Conservation (phyloP, 345 rosid genomes). For the Eucalyptus sp. region DNA sequence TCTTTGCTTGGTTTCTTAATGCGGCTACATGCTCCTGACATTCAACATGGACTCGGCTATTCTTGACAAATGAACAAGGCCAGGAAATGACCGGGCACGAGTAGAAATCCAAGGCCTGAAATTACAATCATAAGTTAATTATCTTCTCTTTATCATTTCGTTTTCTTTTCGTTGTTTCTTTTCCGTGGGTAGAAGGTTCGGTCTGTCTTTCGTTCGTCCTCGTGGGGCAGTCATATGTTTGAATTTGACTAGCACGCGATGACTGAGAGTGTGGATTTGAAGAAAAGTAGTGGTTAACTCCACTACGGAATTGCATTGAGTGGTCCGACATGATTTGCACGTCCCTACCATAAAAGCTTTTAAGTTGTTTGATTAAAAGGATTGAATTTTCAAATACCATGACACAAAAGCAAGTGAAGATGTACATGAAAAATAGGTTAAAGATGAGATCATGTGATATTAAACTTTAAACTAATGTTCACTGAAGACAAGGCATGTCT, state of each 20-base stretch:
- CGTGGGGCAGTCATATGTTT: not conserved
- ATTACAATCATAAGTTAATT: not conserved
- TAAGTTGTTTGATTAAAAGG: not conserved
- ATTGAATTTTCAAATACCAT: not conserved
- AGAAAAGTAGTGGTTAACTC: not conserved
- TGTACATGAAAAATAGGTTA: not conserved
- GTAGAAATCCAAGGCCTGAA: not conserved
- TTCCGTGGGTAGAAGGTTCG: not conserved
- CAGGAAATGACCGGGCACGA: not conserved
- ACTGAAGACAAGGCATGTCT: not conserved
- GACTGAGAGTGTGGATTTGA: not conserved
- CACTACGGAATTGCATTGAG: not conserved
- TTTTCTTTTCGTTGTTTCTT: not conserved
- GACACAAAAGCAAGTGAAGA: not conserved
- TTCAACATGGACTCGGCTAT: not conserved
- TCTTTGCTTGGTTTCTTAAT: not conserved
- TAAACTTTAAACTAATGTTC: not conserved
- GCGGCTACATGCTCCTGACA: not conserved
- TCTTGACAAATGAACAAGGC: not conserved
- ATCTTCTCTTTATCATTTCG: not conserved
- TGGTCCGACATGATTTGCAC: not conserved
- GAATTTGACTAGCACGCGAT: not conserved
- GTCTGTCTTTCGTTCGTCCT: not conserved
- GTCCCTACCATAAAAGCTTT: not conserved
- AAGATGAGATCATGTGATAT: not conserved